phyloP scores from a whole-genome alignment of 2,329 filamentous ascomycete species.

The Pseudopyricularia cyperi region DNA sequence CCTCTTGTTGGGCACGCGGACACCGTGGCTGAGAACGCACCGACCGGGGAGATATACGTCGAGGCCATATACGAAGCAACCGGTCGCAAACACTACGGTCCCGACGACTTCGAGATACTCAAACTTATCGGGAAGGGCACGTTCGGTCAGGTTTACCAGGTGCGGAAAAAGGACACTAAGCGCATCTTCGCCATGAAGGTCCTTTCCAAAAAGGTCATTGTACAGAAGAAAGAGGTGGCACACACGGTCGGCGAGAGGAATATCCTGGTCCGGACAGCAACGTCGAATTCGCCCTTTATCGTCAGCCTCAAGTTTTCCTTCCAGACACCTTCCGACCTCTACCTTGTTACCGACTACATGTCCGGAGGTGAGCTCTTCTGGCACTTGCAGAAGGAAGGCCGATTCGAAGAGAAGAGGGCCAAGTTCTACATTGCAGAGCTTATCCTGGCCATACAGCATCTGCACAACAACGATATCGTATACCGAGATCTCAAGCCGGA shows the following conservation, averaged over 20 bases:
- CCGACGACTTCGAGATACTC: conserved; percentile 89
- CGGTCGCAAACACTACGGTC: conserved; percentile 84
- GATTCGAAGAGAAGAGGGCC: conserved; percentile 85
- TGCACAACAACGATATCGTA: conserved; percentile 95
- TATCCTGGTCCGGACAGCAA: conserved; percentile 91
- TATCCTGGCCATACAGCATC: conserved; percentile 85
- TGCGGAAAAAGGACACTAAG: conserved; percentile 89
- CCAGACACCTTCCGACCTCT: conserved; percentile 91
- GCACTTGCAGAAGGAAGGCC: conserved; percentile 94
- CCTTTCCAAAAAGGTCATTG: conserved; percentile 97
- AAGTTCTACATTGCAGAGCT: conserved; percentile 99
- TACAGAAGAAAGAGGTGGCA: conserved; percentile 98
- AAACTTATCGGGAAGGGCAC: conserved; percentile 97
- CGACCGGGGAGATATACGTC: conserved; percentile 80
- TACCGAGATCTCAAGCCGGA: conserved; percentile 96
- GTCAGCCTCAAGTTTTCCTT: conserved; percentile 98
- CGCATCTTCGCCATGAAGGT: conserved; percentile 99
- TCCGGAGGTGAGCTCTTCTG: conserved; percentile 97
- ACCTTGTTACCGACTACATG: conserved; percentile 99
- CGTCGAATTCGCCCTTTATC: conserved; percentile 91
- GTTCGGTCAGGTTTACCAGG: conserved; percentile 97
- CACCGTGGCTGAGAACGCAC: conserved; percentile 55
- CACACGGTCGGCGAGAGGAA: conserved; percentile 96
- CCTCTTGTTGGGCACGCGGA: conserved; percentile 63
- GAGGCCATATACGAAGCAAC: conserved; percentile 75